phyloP scores from a whole-genome alignment of 768 basidiomycete genomes.

The Cantharellus anzutake region DNA sequence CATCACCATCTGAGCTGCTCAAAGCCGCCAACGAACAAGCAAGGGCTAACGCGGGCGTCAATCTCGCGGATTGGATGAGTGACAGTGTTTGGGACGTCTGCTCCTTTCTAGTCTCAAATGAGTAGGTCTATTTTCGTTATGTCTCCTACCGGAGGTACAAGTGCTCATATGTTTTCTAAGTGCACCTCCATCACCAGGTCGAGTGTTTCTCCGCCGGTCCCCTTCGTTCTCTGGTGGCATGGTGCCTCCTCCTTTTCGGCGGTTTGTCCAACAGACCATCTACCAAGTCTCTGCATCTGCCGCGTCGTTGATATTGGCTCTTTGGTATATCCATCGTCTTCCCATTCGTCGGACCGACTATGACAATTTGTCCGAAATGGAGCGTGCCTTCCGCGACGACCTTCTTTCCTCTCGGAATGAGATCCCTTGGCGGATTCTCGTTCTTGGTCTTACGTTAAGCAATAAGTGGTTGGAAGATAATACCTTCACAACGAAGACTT shows the following conservation, averaged over 20 bases:
- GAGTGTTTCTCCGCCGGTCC: not conserved
- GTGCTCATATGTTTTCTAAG: not conserved
- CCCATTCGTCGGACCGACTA: not conserved
- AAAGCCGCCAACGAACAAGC: not conserved
- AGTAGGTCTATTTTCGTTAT: not conserved
- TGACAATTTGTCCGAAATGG: not conserved
- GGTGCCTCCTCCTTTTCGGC: not conserved
- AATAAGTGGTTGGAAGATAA: conserved; percentile 19
- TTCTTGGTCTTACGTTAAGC: conserved; percentile 14
- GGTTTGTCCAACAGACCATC: conserved; percentile 1
- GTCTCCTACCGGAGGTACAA: not conserved
- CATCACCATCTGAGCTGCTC: not conserved
- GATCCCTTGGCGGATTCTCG: conserved; percentile 9
- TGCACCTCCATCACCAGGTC: not conserved
- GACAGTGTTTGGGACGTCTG: not conserved
- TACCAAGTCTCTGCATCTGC: conserved; percentile 1
- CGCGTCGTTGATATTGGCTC: not conserved
- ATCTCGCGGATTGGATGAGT: not conserved
- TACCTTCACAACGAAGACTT: conserved; percentile 15
- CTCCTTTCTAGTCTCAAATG: not conserved
- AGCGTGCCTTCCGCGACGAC: conserved; percentile 3
- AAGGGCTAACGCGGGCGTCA: not conserved
- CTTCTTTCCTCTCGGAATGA: conserved; percentile 1
- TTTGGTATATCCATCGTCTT: not conserved
- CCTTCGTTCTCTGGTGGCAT: not conserved